Base-by-base conservation (phyloP, 179 eudicot genomes). In the Spergularia azorica region DNA sequence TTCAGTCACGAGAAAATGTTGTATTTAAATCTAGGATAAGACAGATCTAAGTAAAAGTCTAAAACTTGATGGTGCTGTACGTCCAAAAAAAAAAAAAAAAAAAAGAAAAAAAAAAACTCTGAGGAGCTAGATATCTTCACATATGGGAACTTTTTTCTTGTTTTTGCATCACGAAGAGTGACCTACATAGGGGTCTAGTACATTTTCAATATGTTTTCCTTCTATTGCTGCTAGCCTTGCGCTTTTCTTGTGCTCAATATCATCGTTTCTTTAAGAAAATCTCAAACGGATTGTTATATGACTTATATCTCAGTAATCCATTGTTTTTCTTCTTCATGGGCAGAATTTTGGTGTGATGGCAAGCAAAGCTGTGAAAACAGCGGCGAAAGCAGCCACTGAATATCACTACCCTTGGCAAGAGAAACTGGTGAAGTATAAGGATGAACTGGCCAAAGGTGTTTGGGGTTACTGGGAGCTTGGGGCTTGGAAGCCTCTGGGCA, bases 381-480 rank as follows among this genome's bases (percentile, higher is more conserved):
- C 82, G 57, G 89, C 89, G 46, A 93, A 93, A 78, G 86, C 95
- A 46, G 91, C 91, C 32, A 86, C 88, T 10, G 90, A 83, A 67
- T 91, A 83, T 79, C 93, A 94, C 69, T 94, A 89, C 77, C 97
- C 95, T 56, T 95, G 96, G 98, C 78, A 79, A 64, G 97, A 90
- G 74, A 90, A 93, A 86, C 69, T 95, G 80, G 84, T 63, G 0
- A 95, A 90, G 81, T 85, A 95, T 80, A 90, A 87, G 70, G 91
- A 88, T 46, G 97, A 93, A 84, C 89, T 95, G 1, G 55, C 95
- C n/a, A 93, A 93, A 79, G 98, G 98, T 11, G 97, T 91, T 3
- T 93, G 98, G 95, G 97, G 97, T 67, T 95, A 90, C 73, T 93
- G 97, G 98, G 90, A 91, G 79, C 95, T 93, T 1, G 98, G 98